Conservation (phyloP, 176 grass and related monocot species). For the Hyparrhenia diplandra region DNA sequence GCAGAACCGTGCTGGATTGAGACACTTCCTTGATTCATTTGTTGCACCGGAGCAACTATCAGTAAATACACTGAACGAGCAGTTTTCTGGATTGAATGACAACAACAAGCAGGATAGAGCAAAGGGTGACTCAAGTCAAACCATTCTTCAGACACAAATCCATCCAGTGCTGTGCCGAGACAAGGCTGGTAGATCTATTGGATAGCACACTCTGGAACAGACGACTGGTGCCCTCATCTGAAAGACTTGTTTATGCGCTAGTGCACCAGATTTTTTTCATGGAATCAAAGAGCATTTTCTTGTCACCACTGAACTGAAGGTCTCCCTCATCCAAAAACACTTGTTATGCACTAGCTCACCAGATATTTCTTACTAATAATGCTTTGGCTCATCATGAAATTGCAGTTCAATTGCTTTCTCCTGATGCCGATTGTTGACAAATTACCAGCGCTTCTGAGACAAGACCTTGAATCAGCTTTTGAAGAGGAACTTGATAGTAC, state of each 20-base stretch:
- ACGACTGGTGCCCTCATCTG: slow-evolving; percentile 76
- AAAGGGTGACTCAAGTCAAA: slow-evolving; percentile 51
- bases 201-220: slow-evolving; percentile 88
- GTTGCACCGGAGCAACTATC: slow-evolving; percentile 61
- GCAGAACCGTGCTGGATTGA: slow-evolving; percentile 71
- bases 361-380: slow-evolving; percentile 58
- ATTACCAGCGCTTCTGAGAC: slow-evolving; percentile 69
- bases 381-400: not conserved
- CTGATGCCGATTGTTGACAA: slow-evolving; percentile 94
- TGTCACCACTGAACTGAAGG: slow-evolving; percentile 91
- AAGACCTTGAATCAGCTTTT: slow-evolving; percentile 82
- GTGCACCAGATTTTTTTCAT: slow-evolving; percentile 93
- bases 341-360: slow-evolving; percentile 58
- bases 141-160: slow-evolving; percentile 54
- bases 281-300: slow-evolving; percentile 97
- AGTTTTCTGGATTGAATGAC: slow-evolving; percentile 33
- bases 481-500: slow-evolving; percentile 68
- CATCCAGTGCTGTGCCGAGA: slow-evolving; percentile 36
- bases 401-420: slow-evolving; percentile 98
- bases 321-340: slow-evolving; percentile 41
- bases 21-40: slow-evolving; percentile 89
- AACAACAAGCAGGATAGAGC: slow-evolving; percentile 46
- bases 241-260: slow-evolving; percentile 82
- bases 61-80: slow-evolving; percentile 37
- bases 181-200: slow-evolving; percentile 77